Evolutionary conservation across 2,329 filamentous ascomycete genomes (phyloP).

Genomic region (Graphium sp.): DNA sequence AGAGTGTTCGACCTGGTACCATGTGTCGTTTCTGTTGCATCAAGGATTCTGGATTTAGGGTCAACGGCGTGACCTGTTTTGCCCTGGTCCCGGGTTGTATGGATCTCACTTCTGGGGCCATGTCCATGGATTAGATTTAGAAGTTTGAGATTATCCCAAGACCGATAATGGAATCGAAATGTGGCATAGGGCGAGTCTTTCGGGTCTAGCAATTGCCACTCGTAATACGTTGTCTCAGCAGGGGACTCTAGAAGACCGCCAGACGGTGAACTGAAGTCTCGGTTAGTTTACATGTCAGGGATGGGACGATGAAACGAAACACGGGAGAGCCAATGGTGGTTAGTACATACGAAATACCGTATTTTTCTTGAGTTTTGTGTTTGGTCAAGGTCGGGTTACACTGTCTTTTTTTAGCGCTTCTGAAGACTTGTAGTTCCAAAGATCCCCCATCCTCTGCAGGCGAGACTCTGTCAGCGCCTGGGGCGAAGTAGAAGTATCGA

Average conservation of each 20-base stretch:
- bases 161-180: slow-evolving; percentile 40
- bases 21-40: too few relatives aligned
- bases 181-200: slow-evolving; percentile 32
- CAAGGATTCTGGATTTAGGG: too few relatives aligned
- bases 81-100: slow-evolving; percentile 1
- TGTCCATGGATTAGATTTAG: slow-evolving; percentile 31
- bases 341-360: slow-evolving; percentile 36
- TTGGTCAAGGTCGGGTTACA: slow-evolving; percentile 20
- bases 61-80: too few relatives aligned
- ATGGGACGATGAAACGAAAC: background rate
- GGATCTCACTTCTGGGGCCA: slow-evolving; percentile 1
- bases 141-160: slow-evolving; percentile 26
- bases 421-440: slow-evolving; percentile 35
- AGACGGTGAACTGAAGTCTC: slow-evolving; percentile 25
- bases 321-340: too few relatives aligned
- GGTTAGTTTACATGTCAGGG: slow-evolving; percentile 5
- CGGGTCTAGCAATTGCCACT: slow-evolving; percentile 32
- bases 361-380: slow-evolving; percentile 29
- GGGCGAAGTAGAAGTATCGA: slow-evolving; percentile 31
- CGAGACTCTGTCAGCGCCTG: slow-evolving; percentile 15
- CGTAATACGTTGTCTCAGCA: slow-evolving; percentile 30
- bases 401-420: too few relatives aligned
- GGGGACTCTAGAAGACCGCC: slow-evolving; percentile 34
- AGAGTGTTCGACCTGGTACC: too few relatives aligned
- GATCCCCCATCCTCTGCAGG: slow-evolving; percentile 35